Evolutionary conservation across 345 rosid genomes (phyloP).

Genomic region (Bruguiera sexangula): DNA sequence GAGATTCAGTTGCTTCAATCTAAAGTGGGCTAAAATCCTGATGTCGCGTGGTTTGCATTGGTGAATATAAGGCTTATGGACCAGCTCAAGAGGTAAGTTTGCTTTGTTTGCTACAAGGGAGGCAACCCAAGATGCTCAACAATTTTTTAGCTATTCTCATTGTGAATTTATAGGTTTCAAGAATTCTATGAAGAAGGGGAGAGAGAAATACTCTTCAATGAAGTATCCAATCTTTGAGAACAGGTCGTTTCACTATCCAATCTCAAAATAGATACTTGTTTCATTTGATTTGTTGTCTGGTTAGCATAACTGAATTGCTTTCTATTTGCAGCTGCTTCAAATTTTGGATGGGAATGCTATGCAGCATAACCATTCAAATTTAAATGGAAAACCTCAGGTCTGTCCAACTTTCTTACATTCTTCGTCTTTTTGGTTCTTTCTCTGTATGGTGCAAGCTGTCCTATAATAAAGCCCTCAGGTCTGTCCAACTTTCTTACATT

Average conservation of each 20-base stretch:
- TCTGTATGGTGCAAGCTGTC: neutral
- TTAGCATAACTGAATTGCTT: neutral
- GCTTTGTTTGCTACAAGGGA: conserved; percentile 10
- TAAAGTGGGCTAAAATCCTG: conserved; percentile 85
- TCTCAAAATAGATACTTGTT: conserved; percentile 2
- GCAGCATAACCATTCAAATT: conserved; percentile 34
- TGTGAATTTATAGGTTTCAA: conserved; percentile 61
- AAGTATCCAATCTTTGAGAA: conserved; percentile 60
- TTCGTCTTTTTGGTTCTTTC: conserved; percentile 13
- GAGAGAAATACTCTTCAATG: conserved; percentile 69
- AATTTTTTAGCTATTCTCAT: conserved; percentile 12
- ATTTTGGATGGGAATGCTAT: conserved; percentile 50
- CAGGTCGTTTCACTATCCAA: conserved; percentile 52
- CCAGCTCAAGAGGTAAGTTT: conserved; percentile 67
- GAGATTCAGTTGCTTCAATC: conserved; percentile 85
- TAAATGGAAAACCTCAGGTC: conserved; percentile 49
- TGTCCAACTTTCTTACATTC: conserved; percentile 15
- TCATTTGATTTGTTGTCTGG: conserved; percentile 15
- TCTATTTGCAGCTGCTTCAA: conserved; percentile 53
- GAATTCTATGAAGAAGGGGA: conserved; percentile 96
- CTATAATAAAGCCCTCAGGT: conserved; percentile 39
- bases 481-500: conserved; percentile 15
- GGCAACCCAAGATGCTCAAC: conserved; percentile 2
- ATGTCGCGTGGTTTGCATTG: conserved; percentile 85
- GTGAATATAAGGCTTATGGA: conserved; percentile 92